phyloP scores from a whole-genome alignment of 2,329 filamentous ascomycete species.

The Incumbomyces delicatus region DNA sequence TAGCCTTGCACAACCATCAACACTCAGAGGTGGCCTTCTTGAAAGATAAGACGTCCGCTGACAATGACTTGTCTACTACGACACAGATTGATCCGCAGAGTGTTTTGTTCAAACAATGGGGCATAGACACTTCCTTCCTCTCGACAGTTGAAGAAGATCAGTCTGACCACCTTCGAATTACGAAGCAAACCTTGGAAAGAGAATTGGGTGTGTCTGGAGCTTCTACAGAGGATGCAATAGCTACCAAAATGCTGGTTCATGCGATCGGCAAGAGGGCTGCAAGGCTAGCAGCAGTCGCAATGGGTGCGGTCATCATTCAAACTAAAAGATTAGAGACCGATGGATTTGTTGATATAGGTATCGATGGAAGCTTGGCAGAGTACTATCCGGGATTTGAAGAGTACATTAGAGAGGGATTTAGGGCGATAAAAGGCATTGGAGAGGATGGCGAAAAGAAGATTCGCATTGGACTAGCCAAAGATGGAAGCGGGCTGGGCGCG shows the following conservation, averaged over 20 bases:
- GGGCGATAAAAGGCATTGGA: slow-evolving; percentile 68
- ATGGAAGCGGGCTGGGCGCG: slow-evolving; percentile 90
- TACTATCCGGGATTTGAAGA: slow-evolving; percentile 90
- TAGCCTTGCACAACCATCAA: slow-evolving; percentile 54
- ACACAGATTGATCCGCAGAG: slow-evolving; percentile 58
- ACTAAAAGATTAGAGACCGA: slow-evolving; percentile 60
- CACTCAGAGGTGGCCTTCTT: slow-evolving; percentile 61
- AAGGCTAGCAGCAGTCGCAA: slow-evolving; percentile 74
- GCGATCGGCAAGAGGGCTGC: slow-evolving; percentile 85
- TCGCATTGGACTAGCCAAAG: slow-evolving; percentile 91
- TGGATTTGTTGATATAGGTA: slow-evolving; percentile 78
- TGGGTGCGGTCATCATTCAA: slow-evolving; percentile 73
- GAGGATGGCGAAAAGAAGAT: slow-evolving; percentile 68
- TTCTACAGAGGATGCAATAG: slow-evolving; percentile 73
- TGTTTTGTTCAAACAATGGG: slow-evolving; percentile 69
- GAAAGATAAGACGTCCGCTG: slow-evolving; percentile 61
- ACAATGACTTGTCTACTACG: slow-evolving; percentile 58
- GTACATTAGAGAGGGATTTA: slow-evolving; percentile 74
- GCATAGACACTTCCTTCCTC: slow-evolving; percentile 81
- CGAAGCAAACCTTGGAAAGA: slow-evolving; percentile 69
- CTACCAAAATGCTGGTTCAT: slow-evolving; percentile 71
- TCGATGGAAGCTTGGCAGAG: slow-evolving; percentile 89
- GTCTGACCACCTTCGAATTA: slow-evolving; percentile 58
- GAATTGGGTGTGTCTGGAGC: slow-evolving; percentile 66
- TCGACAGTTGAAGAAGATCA: slow-evolving; percentile 76